Evolutionary conservation across 2,329 filamentous ascomycete species (phyloP), one percentile per base, ranked within the genome.

Genomic region (Trichophyton benhamiae): DNA sequence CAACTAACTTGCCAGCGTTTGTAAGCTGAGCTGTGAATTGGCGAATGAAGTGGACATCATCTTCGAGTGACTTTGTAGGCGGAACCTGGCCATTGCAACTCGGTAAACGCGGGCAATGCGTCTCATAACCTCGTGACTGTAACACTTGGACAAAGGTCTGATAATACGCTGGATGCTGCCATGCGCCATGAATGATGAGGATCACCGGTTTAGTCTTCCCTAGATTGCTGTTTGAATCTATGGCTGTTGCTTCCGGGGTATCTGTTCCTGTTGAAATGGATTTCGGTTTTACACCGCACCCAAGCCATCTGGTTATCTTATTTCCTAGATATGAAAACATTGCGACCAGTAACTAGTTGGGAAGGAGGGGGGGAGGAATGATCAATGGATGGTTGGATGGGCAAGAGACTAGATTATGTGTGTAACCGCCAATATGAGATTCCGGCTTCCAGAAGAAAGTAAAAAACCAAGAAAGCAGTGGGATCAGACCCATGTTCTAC

Each of bases 131-230:
- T 13, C 65, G 62, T 1, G 65, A 62, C 55, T 72, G 60, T 30
- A 76, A 72, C n/a, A 69, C 64, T 11, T 61, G 33, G n/a, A 62
- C 69, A 2, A 75, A 65, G 6, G 61, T 60, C 3, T 62, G 63
- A 57, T 69, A 72, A 64, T 63, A 66, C 3, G 58, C 61, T 6
- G 74, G 72, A 0, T 64, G 62, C 65, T 77, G 74, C 72, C 71
- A 73, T 25, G 70, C 72, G n/a, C 73, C 74, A 7, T 71, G 72
- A 7, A 75, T 63, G 57, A 75, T 63, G 60, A 75, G 69, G 52
- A 76, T 66, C 8, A 70, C 66, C 0, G 72, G 73, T 9, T 63
- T 75, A 36, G 8, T 13, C 3, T 33, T 36, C 15, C 30, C 15
- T 30, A 27, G 33, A 20, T 17, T 20, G 27, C 13, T 27, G 13